Evolutionary conservation across 371 early-diverging fungal genomes (phyloP).

Genomic region (Rhizopus sp.): DNA sequence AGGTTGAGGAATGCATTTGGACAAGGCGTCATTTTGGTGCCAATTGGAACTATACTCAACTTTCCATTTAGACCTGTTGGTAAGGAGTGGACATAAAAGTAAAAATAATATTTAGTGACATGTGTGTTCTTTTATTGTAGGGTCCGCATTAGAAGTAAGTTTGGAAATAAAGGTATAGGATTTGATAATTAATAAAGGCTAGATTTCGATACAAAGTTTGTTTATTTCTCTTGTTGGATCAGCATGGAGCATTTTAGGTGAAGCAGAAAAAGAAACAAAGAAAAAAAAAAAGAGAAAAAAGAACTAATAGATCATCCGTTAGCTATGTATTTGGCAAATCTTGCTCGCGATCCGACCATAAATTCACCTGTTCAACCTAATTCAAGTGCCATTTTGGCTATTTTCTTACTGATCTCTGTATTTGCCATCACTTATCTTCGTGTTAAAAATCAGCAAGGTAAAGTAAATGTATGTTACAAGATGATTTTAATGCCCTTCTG

Average conservation of each 20-base stretch:
- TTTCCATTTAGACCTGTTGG: conserved; percentile 28
- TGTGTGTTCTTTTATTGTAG: conserved; percentile 12
- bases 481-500: not conserved
- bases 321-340: conserved; percentile 41
- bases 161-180: not conserved
- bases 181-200: not conserved
- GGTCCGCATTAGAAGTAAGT: conserved; percentile 28
- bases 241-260: conserved; percentile 29
- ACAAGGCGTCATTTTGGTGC: conserved; percentile 18
- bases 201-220: conserved; percentile 21
- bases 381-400: conserved; percentile 36
- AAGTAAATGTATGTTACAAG: not conserved
- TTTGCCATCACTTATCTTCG: conserved; percentile 39
- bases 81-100: too few relatives aligned
- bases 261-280: not conserved
- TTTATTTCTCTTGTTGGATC: conserved; percentile 20
- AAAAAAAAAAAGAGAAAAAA: not conserved
- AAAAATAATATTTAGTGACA: too few relatives aligned
- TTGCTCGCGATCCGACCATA: conserved; percentile 32
- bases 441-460: conserved; percentile 39
- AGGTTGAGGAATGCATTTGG: conserved; percentile 20
- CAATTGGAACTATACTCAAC: conserved; percentile 21
- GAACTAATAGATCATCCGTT: not conserved
- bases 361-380: conserved; percentile 35
- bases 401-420: conserved; percentile 39